Evolutionary conservation across 257 asterid genomes (phyloP), one percentile per base, ranked within the genome.

Genomic region (Cynanchum wilfordii): DNA sequence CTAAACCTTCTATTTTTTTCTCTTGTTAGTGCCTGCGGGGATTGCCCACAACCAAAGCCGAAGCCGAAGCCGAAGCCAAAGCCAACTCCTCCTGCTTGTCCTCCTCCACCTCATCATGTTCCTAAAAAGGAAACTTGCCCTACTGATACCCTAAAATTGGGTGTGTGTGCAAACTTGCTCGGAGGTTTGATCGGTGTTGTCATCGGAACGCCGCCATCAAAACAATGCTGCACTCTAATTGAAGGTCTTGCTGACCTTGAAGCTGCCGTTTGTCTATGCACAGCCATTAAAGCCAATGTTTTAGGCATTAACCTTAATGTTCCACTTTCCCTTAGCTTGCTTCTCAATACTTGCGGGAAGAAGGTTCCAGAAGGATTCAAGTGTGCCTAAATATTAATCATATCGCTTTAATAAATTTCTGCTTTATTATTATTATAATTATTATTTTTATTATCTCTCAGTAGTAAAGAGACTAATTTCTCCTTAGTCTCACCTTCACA

Each of bases 221-320:
- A 80, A 47, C 86, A 81, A 38, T 89, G 96, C 50, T 87, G 92
- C 60, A 0, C 71, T 12, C 80, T 79, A 12, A 52, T 79, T 40
- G 20, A 30, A 2, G 83, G 80, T 10, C 76, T 89, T 67, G 83
- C 63, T 25, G 90, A 89, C 29, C 75, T 84, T 0, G 90, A 87
- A 47, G 92, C 90, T 0, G 96, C 90, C 2, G 59, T 78, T 59
- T 87, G 92, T 81, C 85, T 89, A 44, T 89, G 96, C 84, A 89
- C 88, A 5, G 92, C 92, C 55, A 75, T 89, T 56, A 85, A 79
- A 73, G 92, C 92, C 2, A 87, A 87, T 7, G 7, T 87, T 76
- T 72, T 89, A 69, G 92, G 92, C 24, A 87, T 87, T 65, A 81
- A 87, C 82, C 88, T 87, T 25, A 84, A 85, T 70, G 57, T 87